These are phyloP conservation scores for Xylariaceae sp. DNA, from an alignment of 2,329 filamentous ascomycete genomes.

Conservation along the genomic window DNA sequence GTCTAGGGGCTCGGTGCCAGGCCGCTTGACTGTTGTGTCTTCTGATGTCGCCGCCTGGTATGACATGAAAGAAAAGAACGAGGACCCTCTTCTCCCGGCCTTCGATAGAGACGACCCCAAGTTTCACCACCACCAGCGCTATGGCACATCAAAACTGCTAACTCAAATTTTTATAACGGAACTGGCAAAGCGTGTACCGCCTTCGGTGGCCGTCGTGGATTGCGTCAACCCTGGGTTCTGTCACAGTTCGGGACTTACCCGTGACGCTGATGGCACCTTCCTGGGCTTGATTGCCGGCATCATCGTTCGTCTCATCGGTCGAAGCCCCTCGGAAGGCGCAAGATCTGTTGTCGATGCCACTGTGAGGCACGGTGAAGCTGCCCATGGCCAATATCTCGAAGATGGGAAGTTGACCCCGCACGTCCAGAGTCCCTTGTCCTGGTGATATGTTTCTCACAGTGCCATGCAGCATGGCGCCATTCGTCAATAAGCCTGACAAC, in stretches of 20 bases:
- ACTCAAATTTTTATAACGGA: slow-evolving; percentile 30
- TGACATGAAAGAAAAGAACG: slow-evolving; percentile 15
- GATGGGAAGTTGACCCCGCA: slow-evolving; percentile 14
- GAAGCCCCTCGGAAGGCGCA: slow-evolving; percentile 7
- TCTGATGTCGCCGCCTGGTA: slow-evolving; percentile 24
- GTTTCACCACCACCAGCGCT: slow-evolving; percentile 17
- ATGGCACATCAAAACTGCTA: slow-evolving; percentile 28
- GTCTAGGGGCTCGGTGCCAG: slow-evolving; percentile 4
- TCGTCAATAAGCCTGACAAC: slow-evolving; percentile 12
- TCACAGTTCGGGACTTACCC: slow-evolving; percentile 8
- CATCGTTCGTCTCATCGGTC: slow-evolving; percentile 5
- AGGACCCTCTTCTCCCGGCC: slow-evolving; percentile 13
- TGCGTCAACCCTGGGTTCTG: slow-evolving; percentile 16
- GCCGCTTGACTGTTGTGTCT: slow-evolving; percentile 26
- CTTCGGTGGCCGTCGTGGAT: slow-evolving; percentile 14
- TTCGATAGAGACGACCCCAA: slow-evolving; percentile 9
- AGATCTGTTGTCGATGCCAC: slow-evolving; percentile 12
- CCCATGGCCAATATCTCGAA: slow-evolving; percentile 18
- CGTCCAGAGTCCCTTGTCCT: slow-evolving; percentile 2
- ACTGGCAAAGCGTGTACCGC: slow-evolving; percentile 26
- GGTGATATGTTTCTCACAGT: background rate
- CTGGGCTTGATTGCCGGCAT: background rate
- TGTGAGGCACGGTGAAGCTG: slow-evolving; percentile 3
- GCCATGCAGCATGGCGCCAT: slow-evolving; percentile 13
- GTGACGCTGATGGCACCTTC: slow-evolving; percentile 1